A percentile compares a stretch with the other conserved stretches of the same genome.
These are phyloP conservation scores for Pythium phragmiticola DNA, from an alignment of 352 stramenopile genomes.

Conservation along the genomic window DNA sequence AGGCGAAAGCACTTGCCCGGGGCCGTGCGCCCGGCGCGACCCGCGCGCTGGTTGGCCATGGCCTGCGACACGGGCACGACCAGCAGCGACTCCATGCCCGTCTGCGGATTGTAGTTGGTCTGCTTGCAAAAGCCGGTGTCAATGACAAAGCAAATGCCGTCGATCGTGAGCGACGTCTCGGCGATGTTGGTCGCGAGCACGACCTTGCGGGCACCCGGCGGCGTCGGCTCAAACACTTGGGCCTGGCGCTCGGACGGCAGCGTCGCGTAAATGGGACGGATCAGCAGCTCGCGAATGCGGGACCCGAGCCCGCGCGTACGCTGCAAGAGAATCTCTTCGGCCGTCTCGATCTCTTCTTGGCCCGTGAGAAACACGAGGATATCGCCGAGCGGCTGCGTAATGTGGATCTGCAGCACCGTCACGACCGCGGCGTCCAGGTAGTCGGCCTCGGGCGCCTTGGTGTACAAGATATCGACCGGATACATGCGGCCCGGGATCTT, in stretches of 20 bases:
- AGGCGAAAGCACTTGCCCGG: constrained; percentile 95
- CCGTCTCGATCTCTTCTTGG: constrained; percentile 94
- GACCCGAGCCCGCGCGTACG: constrained; percentile 66
- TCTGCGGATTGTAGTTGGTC: constrained; percentile 99
- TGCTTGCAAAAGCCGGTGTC: constrained; percentile 99
- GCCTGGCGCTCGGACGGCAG: constrained; percentile 97
- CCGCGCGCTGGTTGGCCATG: constrained; percentile 92
- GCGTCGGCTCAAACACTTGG: constrained; percentile 3
- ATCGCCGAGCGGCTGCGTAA: constrained; percentile 96
- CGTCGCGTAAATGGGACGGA: constrained; percentile 92
- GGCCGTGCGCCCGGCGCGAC: constrained; percentile 90
- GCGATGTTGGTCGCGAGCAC: constrained; percentile 99
- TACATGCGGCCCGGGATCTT: constrained; percentile 96
- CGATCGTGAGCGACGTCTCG: constrained; percentile 99
- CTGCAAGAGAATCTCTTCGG: constrained; percentile 72
- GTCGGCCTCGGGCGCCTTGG: constrained; percentile 95
- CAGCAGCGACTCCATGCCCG: constrained; percentile 97
- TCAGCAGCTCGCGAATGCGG: neutral
- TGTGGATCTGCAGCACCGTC: constrained; percentile 95
- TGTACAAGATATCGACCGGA: constrained; percentile 99
- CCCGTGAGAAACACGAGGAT: constrained; percentile 99
- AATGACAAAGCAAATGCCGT: constrained; percentile 99
- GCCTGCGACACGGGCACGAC: constrained; percentile 97
- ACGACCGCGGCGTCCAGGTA: constrained; percentile 95
- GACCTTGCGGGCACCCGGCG: constrained; percentile 72